Percentiles rank a stretch among this genome's conserved stretches.
phyloP scores from a whole-genome alignment of 2,329 filamentous ascomycete species.

The Colletotrichum theobromicola region DNA sequence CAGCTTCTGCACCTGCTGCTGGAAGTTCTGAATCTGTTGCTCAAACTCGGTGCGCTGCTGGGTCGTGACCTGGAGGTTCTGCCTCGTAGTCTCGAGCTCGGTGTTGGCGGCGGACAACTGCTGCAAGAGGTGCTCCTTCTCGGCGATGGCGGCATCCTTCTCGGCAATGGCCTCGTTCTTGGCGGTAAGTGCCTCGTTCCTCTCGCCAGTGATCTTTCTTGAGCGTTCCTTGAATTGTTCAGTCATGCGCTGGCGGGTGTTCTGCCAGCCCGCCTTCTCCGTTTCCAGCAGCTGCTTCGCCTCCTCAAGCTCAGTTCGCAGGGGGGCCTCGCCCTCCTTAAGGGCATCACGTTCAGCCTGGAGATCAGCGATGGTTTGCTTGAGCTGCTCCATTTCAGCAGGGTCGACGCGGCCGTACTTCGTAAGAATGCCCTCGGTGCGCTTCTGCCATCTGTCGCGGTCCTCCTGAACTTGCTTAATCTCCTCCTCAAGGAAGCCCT shows the following conservation, averaged over 20 bases:
- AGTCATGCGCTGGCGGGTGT: conserved; percentile 57
- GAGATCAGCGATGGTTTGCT: conserved; percentile 73
- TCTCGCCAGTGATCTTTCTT: conserved; percentile 58
- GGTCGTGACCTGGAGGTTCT: conserved; percentile 34
- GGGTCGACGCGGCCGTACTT: conserved; percentile 97
- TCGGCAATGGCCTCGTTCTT: conserved; percentile 57
- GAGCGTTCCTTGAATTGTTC: conserved; percentile 69
- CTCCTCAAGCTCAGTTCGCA: conserved; percentile 60
- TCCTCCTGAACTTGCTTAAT: conserved; percentile 89
- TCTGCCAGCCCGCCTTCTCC: conserved; percentile 60
- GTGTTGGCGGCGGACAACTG: conserved; percentile 51
- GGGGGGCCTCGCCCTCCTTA: conserved; percentile 52
- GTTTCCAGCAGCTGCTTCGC: conserved; percentile 56
- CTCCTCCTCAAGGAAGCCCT: conserved; percentile 84
- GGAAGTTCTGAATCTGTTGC: conserved; percentile 48
- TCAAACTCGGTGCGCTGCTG: conserved; percentile 42
- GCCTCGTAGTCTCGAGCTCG: conserved; percentile 59
- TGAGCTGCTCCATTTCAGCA: conserved; percentile 88
- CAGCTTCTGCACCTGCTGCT: conserved; percentile 44
- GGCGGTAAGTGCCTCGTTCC: conserved; percentile 55
- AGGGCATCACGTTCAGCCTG: conserved; percentile 68
- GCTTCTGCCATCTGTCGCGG: conserved; percentile 93
- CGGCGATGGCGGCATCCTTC: conserved; percentile 52
- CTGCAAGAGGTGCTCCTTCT: conserved; percentile 61
- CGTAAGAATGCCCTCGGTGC: conserved; percentile 92